Conservation (phyloP, 495 filamentous ascomycete genomes). For the Xylaria acuta region DNA sequence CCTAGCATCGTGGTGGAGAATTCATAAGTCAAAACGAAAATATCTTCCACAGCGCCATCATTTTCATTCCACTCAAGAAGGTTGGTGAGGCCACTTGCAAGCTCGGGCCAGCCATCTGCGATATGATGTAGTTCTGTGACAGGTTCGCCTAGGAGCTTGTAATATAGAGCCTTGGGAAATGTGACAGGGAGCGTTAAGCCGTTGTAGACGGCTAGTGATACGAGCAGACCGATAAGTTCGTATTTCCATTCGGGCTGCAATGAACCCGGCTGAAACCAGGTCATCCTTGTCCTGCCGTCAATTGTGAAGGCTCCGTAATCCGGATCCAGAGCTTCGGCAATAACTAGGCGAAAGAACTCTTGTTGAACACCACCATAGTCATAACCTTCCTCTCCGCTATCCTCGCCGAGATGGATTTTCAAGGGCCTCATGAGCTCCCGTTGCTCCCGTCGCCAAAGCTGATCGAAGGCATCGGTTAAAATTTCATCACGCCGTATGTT, state of each 20-base stretch:
- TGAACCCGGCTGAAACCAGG: slow-evolving; percentile 86
- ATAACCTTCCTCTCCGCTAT: slow-evolving; percentile 83
- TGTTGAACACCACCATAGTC: slow-evolving; percentile 95
- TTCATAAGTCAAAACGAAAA: slow-evolving; percentile 82
- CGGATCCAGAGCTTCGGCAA: slow-evolving; percentile 77
- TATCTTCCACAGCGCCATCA: slow-evolving; percentile 78
- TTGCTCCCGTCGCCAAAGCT: slow-evolving; percentile 84
- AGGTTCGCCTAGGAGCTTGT: slow-evolving; percentile 70
- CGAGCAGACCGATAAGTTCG: slow-evolving; percentile 84
- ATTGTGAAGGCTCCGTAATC: slow-evolving; percentile 77
- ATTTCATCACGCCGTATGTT: slow-evolving; percentile 74
- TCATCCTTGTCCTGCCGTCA: slow-evolving; percentile 73
- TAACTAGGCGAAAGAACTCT: slow-evolving; percentile 88
- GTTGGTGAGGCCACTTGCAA: slow-evolving; percentile 71
- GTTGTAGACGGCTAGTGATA: slow-evolving; percentile 93
- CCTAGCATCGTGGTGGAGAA: slow-evolving; percentile 80
- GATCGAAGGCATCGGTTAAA: slow-evolving; percentile 80
- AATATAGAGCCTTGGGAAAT: slow-evolving; percentile 84
- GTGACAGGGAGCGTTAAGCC: slow-evolving; percentile 87
- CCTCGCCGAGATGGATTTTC: slow-evolving; percentile 83
- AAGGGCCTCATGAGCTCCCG: slow-evolving; percentile 83
- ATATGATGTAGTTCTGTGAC: slow-evolving; percentile 76
- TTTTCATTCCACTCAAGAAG: slow-evolving; percentile 74
- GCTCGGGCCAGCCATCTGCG: slow-evolving; percentile 84
- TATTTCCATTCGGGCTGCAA: slow-evolving; percentile 85